Percentiles rank a stretch among this genome's conserved stretches.
Evolutionary conservation across 1,284 basidiomycete species (phyloP).

Genomic region (Entoloma clypeatum): DNA sequence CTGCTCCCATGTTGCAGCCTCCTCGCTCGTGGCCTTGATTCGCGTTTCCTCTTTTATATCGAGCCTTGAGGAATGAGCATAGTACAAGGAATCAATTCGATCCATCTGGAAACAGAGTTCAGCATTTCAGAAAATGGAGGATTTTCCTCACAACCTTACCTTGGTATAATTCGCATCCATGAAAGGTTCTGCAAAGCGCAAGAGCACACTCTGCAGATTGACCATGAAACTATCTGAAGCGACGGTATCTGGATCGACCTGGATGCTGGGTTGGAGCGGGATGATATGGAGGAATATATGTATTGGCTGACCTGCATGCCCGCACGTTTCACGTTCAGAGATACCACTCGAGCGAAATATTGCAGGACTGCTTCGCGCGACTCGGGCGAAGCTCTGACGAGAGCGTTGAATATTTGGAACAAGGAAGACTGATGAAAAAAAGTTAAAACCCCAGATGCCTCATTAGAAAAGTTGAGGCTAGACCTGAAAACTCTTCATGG

Average conservation of each 20-base stretch:
- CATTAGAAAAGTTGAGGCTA: conserved; percentile 7
- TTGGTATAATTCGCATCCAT: conserved; percentile 92
- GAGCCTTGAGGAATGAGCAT: conserved; percentile 67
- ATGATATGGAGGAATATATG: background rate
- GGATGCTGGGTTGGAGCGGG: conserved; percentile 9
- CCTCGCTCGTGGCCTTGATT: conserved; percentile 85
- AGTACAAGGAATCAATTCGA: conserved; percentile 86
- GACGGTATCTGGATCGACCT: conserved; percentile 84
- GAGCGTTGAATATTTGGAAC: conserved; percentile 86
- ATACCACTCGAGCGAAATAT: conserved; percentile 75
- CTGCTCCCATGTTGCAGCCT: conserved; percentile 71
- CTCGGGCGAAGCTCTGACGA: conserved; percentile 80
- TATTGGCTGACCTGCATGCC: conserved; percentile 71
- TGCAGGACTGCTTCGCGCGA: conserved; percentile 83
- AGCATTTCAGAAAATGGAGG: too few species aligned
- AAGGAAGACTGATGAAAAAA: conserved; percentile 54
- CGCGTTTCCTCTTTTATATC: conserved; percentile 85
- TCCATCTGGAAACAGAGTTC: conserved; percentile 84
- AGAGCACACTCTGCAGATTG: conserved; percentile 80
- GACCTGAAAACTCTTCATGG: conserved; percentile 80
- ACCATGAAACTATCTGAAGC: conserved; percentile 93
- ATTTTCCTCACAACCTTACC: too few species aligned
- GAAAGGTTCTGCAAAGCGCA: conserved; percentile 94
- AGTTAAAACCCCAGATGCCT: conserved; percentile 6
- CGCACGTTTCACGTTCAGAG: conserved; percentile 80